A percentile compares a stretch with the other conserved stretches of the same genome.
phyloP scores from a whole-genome alignment of 257 asterid species.

The Cynanchum wilfordii region DNA sequence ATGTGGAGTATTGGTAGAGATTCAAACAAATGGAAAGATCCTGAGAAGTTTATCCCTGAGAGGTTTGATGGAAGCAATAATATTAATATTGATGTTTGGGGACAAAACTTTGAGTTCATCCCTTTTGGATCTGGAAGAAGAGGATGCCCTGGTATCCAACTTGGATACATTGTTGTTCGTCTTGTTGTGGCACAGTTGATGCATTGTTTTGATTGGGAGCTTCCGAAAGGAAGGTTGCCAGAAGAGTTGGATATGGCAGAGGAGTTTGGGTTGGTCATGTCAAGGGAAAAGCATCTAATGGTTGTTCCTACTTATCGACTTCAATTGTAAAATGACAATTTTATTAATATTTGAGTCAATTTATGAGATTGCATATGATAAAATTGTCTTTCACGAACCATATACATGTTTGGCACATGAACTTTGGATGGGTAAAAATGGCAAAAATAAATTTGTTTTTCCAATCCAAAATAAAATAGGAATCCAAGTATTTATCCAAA shows the following conservation, averaged over 20 bases:
- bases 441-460: no score
- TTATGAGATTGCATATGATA: no score
- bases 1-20: neutral
- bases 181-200: neutral
- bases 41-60: neutral
- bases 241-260: neutral
- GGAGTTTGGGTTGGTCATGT: neutral
- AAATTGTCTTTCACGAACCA: no score
- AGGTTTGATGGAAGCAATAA: neutral
- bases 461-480: no score
- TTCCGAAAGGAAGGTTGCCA: neutral
- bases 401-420: no score
- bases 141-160: neutral
- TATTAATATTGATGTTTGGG: neutral
- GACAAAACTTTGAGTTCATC: neutral
- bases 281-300: neutral
- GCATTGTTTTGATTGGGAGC: neutral
- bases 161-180: neutral
- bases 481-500: no score
- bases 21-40: neutral
- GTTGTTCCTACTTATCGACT: neutral
- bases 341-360: no score
- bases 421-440: no score
- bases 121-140: neutral
- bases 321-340: no score